A percentile compares a stretch with the other conserved stretches of the same genome.
phyloP scores from a whole-genome alignment of 2,329 filamentous ascomycete species.

The Paradendryphiella salina region DNA sequence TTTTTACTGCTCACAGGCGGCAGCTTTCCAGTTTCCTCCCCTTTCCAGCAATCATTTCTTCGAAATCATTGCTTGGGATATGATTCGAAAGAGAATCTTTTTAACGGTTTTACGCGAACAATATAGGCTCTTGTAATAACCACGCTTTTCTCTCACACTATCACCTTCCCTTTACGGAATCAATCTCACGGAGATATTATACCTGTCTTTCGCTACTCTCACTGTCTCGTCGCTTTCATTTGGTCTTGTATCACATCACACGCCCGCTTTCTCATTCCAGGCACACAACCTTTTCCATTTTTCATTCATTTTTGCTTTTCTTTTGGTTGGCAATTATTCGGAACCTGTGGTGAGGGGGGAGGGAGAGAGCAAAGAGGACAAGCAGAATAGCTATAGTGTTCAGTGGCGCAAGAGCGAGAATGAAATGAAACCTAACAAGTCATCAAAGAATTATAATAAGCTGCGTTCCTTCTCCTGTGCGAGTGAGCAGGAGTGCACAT shows the following conservation, averaged over 20 bases:
- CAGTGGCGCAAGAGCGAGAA: too few relatives aligned
- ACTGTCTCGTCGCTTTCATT: background rate
- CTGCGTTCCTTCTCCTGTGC: too few relatives aligned
- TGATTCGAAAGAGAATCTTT: background rate
- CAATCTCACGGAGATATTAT: too few relatives aligned
- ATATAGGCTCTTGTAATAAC: conserved; percentile 12
- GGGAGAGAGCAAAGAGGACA: background rate
- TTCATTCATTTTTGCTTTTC: background rate
- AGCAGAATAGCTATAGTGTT: too few relatives aligned
- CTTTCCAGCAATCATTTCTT: background rate
- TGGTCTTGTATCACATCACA: too few relatives aligned
- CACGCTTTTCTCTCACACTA: conserved; percentile 1
- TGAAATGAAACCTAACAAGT: too few relatives aligned
- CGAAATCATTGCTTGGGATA: background rate
- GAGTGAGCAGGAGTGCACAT: too few relatives aligned
- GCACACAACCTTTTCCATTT: background rate
- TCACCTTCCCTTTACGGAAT: background rate
- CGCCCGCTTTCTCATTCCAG: background rate
- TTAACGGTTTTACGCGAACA: conserved; percentile 9
- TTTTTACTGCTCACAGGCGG: too few relatives aligned
- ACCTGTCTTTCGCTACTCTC: background rate
- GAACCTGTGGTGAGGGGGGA: too few relatives aligned
- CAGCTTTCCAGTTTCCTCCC: background rate
- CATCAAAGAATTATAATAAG: too few relatives aligned
- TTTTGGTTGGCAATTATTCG: background rate